A percentile compares a stretch with the other conserved stretches of the same genome.
Evolutionary conservation across 495 filamentous ascomycete species (phyloP).

Genomic region (Penicillium soppii): DNA sequence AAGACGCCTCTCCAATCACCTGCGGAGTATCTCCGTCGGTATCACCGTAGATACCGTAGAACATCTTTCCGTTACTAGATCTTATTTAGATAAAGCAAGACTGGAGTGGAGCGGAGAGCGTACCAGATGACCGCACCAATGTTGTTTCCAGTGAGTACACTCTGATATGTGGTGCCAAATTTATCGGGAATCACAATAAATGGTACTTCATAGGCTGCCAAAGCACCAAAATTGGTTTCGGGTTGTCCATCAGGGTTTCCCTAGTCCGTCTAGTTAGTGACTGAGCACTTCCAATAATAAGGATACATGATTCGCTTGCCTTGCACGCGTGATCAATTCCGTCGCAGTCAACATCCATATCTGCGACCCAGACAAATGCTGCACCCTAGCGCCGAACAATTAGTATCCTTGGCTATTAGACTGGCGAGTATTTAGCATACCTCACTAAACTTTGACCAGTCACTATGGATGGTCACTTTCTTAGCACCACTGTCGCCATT

Average conservation of each 20-base stretch:
- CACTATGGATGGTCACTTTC: constrained; percentile 31
- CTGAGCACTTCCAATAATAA: background rate
- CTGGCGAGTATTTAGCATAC: constrained; percentile 6
- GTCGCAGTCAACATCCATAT: constrained; percentile 45
- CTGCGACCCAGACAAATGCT: constrained; percentile 33
- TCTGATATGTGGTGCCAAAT: constrained; percentile 24
- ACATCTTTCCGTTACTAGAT: constrained; percentile 35
- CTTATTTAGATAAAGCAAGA: background rate
- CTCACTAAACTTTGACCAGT: constrained; percentile 29
- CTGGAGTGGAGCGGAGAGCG: background rate
- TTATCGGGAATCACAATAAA: constrained; percentile 39
- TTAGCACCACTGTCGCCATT: constrained; percentile 12
- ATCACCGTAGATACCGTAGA: constrained; percentile 41
- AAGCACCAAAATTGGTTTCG: constrained; percentile 35
- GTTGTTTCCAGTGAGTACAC: constrained; percentile 32
- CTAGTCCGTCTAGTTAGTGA: constrained; percentile 8
- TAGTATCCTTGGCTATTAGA: background rate
- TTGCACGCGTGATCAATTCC: constrained; percentile 34
- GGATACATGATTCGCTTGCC: constrained; percentile 3
- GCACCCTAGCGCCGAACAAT: constrained; percentile 24
- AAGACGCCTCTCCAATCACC: constrained; percentile 40
- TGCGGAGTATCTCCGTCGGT: constrained; percentile 33
- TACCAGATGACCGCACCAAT: constrained; percentile 42
- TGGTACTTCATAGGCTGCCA: constrained; percentile 40
- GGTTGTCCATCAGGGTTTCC: constrained; percentile 35